phyloP scores from a whole-genome alignment of 148 eudicot genomes.

The Rhododendron williamsianum region DNA sequence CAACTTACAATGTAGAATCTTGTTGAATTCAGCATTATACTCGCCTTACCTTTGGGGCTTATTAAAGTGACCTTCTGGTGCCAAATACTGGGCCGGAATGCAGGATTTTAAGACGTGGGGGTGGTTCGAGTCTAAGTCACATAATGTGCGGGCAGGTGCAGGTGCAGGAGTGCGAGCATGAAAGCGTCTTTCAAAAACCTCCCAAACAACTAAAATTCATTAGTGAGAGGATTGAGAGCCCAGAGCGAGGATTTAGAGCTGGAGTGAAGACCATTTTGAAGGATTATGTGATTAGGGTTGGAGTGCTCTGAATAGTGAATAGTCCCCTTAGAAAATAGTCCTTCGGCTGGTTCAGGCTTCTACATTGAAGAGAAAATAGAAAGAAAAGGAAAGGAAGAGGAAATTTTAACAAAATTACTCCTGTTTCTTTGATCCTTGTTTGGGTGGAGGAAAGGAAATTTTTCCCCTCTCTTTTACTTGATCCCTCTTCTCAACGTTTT shows the following conservation, averaged over 20 bases:
- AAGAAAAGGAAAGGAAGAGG: not conserved
- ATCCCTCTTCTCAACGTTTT: not conserved
- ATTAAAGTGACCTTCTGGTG: not conserved
- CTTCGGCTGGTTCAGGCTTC: not conserved
- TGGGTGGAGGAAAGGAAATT: too few species aligned
- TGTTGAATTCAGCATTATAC: not conserved
- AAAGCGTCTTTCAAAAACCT: too few species aligned
- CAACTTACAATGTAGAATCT: not conserved
- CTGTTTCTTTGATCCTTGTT: not conserved
- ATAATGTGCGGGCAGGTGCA: too few species aligned
- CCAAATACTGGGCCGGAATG: not conserved
- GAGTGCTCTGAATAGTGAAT: not conserved
- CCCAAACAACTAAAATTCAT: too few species aligned
- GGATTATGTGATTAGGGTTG: too few species aligned
- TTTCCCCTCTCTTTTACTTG: not conserved
- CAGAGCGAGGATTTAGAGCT: too few species aligned
- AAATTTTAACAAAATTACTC: too few species aligned
- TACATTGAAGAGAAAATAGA: not conserved
- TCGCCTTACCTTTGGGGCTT: not conserved
- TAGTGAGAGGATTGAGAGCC: too few species aligned
- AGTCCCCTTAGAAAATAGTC: not conserved
- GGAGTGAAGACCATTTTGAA: too few species aligned
- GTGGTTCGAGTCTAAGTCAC: too few species aligned
- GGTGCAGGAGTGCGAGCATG: too few species aligned
- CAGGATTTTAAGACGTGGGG: not conserved